A percentile compares a stretch with the other conserved stretches of the same genome.
Conservation (phyloP, 176 grass and related monocot genomes). For the Poa annua region DNA sequence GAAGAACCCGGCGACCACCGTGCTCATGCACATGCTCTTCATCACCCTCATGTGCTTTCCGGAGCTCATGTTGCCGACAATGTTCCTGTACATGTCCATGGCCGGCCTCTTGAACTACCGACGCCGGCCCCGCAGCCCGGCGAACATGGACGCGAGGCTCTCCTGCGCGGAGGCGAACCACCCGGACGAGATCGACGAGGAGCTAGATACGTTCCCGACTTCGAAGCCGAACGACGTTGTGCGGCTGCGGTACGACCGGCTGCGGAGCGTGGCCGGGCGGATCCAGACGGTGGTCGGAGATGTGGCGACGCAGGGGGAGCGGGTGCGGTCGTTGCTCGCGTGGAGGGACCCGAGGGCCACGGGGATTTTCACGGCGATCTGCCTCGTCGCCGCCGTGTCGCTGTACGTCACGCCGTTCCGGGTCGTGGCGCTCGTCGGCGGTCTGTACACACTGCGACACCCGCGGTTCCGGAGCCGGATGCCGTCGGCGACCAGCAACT, state of each 20-base stretch:
- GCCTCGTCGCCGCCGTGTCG: conserved; percentile 55
- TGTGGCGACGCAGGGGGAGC: conserved; percentile 79
- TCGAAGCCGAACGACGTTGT: conserved; percentile 60
- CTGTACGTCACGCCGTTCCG: conserved; percentile 56
- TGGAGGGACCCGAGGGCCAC: conserved; percentile 86
- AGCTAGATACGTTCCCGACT: conserved; percentile 84
- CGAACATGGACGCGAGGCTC: conserved; percentile 62
- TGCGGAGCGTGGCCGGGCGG: conserved; percentile 73
- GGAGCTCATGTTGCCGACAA: conserved; percentile 63
- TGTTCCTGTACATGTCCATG: conserved; percentile 66
- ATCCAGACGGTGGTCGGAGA: conserved; percentile 81
- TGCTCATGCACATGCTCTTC: conserved; percentile 61
- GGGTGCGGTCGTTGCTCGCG: conserved; percentile 66
- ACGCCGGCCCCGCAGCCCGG: conserved; percentile 46
- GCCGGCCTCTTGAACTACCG: conserved; percentile 62
- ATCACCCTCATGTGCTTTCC: conserved; percentile 68
- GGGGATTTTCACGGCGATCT: conserved; percentile 55
- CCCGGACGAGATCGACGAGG: conserved; percentile 79
- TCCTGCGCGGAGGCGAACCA: conserved; percentile 59
- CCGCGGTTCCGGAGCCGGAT: conserved; percentile 66
- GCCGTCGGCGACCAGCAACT: conserved; percentile 63
- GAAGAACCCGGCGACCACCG: conserved; percentile 58
- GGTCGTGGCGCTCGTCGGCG: conserved; percentile 49
- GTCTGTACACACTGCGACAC: conserved; percentile 65
- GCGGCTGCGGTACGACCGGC: conserved; percentile 74